phyloP scores from a whole-genome alignment of 78 protist species.

The Protostelium mycophagum region DNA sequence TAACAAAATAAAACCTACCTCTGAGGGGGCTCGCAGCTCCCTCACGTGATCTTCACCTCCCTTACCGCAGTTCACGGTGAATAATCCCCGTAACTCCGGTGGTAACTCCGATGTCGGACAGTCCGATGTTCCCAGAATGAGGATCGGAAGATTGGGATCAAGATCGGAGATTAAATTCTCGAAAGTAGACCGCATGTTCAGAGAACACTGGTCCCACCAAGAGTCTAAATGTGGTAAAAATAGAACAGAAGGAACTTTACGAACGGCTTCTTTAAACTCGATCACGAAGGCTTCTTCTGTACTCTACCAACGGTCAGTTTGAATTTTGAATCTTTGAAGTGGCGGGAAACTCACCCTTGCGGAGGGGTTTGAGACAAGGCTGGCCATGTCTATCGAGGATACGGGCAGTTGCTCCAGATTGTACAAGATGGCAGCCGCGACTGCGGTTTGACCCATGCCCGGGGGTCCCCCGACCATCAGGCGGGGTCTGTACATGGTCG shows the following conservation, averaged over 20 bases:
- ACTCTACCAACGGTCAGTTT: constrained; percentile 12
- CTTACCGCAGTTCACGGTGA: no score
- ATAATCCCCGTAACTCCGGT: not conserved
- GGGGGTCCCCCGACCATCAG: constrained; percentile 31
- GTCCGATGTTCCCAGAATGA: constrained; percentile 31
- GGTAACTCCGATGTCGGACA: not conserved
- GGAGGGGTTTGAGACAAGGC: constrained; percentile 21
- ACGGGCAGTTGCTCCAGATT: constrained; percentile 38
- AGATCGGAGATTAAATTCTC: constrained; percentile 7
- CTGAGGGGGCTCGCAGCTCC: not conserved
- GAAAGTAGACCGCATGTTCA: constrained; percentile 18
- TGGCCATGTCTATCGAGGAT: constrained; percentile 24
- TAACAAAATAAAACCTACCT: not conserved
- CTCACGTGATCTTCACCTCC: not conserved
- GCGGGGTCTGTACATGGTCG: constrained; percentile 42
- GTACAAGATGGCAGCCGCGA: constrained; percentile 34
- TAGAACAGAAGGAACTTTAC: constrained; percentile 28
- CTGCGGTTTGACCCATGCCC: constrained; percentile 37
- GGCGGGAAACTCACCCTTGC: constrained; percentile 16
- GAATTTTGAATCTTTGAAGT: not conserved
- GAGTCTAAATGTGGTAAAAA: constrained; percentile 32
- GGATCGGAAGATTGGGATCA: constrained; percentile 22
- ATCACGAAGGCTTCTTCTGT: constrained; percentile 46
- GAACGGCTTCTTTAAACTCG: constrained; percentile 30
- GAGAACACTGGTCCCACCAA: constrained; percentile 19